Conservation (phyloP, 1,139 yeast species). For the Pneumocystis murina region DNA sequence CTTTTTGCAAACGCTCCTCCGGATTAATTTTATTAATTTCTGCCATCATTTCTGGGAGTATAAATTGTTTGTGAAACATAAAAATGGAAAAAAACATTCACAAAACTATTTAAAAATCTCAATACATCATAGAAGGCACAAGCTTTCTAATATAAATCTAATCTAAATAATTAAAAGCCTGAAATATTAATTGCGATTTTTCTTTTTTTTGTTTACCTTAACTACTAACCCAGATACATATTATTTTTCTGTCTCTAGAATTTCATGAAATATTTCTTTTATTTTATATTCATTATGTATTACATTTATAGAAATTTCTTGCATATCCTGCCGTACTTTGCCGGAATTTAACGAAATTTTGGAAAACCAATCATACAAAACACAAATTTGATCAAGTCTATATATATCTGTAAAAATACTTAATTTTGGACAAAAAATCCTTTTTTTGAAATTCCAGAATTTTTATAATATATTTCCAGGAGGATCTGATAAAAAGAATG, state of each 20-base stretch:
- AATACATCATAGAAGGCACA: not conserved
- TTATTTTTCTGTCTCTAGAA: not conserved
- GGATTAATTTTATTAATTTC: not conserved
- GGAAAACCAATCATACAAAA: not conserved
- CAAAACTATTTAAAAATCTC: not conserved
- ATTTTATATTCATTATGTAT: not conserved
- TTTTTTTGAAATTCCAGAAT: not conserved
- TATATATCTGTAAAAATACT: not conserved
- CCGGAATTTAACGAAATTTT: not conserved
- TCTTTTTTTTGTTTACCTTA: not conserved
- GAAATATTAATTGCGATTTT: not conserved
- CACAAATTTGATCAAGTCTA: not conserved
- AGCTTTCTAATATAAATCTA: not conserved
- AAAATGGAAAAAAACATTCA: not conserved
- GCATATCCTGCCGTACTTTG: not conserved
- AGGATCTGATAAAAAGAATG: not conserved
- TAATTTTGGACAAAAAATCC: not conserved
- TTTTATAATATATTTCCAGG: not conserved
- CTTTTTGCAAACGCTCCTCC: not conserved
- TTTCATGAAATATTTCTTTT: not conserved
- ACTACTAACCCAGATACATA: not conserved
- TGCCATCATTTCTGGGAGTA: not conserved
- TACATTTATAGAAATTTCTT: not conserved
- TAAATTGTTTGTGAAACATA: constrained; percentile 1
- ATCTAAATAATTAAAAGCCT: not conserved